Evolutionary conservation across 2,329 filamentous ascomycete species (phyloP).

Genomic region (Hypoxylon sp.): DNA sequence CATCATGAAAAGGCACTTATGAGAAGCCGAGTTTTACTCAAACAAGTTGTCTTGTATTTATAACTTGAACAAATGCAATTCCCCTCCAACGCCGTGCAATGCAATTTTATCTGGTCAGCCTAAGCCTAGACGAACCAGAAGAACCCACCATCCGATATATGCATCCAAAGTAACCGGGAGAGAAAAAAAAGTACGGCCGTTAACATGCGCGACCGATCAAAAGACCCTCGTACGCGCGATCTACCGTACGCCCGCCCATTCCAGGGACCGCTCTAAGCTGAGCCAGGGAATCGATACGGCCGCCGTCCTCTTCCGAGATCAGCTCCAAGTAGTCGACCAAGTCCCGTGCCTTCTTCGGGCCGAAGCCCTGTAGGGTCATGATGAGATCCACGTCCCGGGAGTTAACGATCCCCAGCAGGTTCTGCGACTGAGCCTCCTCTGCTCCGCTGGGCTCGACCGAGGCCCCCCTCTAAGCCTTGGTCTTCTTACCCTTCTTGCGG

Average conservation of each 20-base stretch:
- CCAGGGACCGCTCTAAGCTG: slow-evolving; percentile 64
- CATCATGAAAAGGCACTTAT: too few relatives aligned
- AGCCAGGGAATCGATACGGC: slow-evolving; percentile 56
- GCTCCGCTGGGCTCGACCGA: not conserved
- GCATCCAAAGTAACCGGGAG: slow-evolving; percentile 12
- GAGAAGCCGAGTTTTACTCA: too few relatives aligned
- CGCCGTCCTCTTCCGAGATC: slow-evolving; percentile 51
- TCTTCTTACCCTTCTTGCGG: slow-evolving; percentile 38
- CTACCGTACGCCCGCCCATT: slow-evolving; percentile 63
- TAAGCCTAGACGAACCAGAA: slow-evolving; percentile 17
- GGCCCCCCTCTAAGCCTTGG: slow-evolving; percentile 24
- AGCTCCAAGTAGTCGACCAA: slow-evolving; percentile 64
- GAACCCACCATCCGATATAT: slow-evolving; percentile 22
- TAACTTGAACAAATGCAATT: slow-evolving; percentile 10
- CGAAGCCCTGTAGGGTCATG: slow-evolving; percentile 72
- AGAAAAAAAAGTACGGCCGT: slow-evolving; percentile 1
- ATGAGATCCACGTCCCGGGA: slow-evolving; percentile 73
- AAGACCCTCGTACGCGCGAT: slow-evolving; percentile 61
- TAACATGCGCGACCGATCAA: slow-evolving; percentile 41
- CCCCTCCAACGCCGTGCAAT: slow-evolving; percentile 27
- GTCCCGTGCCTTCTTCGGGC: slow-evolving; percentile 73
- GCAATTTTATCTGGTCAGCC: slow-evolving; percentile 18
- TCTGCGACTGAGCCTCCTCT: slow-evolving; percentile 54
- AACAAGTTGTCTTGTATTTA: slow-evolving; percentile 12
- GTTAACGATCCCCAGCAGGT: slow-evolving; percentile 75